Percentiles rank a stretch among this genome's conserved stretches.
These are phyloP conservation scores for Niebla homalea DNA, from an alignment of 495 filamentous ascomycete species.

Conservation along the genomic window DNA sequence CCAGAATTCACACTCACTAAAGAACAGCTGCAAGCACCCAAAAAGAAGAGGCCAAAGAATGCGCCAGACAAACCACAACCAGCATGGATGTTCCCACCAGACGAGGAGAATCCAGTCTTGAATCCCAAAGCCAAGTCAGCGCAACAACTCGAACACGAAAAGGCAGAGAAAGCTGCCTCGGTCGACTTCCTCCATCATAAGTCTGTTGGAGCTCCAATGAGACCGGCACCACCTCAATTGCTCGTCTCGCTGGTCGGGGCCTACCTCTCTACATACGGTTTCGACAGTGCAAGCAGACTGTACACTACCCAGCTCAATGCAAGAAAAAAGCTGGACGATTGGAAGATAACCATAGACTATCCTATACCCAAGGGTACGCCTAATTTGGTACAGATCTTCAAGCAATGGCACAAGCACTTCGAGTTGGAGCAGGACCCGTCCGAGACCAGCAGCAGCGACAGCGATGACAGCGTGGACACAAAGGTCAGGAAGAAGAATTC, in stretches of 20 bases:
- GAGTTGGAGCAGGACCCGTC: conserved; percentile 24
- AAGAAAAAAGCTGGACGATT: conserved; percentile 27
- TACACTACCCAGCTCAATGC: conserved; percentile 45
- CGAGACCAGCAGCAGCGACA: conserved; percentile 17
- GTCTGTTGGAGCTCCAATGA: conserved; percentile 13
- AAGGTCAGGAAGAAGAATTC: conserved; percentile 4
- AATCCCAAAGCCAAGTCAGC: conserved; percentile 18
- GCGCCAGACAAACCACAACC: conserved; percentile 20
- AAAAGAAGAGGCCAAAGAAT: conserved; percentile 25
- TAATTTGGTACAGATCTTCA: conserved; percentile 36
- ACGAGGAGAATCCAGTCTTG: conserved; percentile 20
- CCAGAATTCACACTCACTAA: conserved; percentile 3
- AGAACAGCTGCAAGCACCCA: not conserved
- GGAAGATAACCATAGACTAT: conserved; percentile 17
- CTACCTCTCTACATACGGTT: conserved; percentile 55
- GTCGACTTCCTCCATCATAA: conserved; percentile 16
- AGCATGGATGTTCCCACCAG: conserved; percentile 20
- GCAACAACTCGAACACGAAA: conserved; percentile 12
- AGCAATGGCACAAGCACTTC: conserved; percentile 28
- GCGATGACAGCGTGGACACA: conserved; percentile 13
- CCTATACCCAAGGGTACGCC: conserved; percentile 29
- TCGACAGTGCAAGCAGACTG: conserved; percentile 40
- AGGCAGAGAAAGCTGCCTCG: conserved; percentile 12
- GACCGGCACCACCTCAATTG: conserved; percentile 35
- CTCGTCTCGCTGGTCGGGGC: conserved; percentile 51